Conservation (phyloP, 2,329 filamentous ascomycete genomes). For the Epichloe amarillans region DNA sequence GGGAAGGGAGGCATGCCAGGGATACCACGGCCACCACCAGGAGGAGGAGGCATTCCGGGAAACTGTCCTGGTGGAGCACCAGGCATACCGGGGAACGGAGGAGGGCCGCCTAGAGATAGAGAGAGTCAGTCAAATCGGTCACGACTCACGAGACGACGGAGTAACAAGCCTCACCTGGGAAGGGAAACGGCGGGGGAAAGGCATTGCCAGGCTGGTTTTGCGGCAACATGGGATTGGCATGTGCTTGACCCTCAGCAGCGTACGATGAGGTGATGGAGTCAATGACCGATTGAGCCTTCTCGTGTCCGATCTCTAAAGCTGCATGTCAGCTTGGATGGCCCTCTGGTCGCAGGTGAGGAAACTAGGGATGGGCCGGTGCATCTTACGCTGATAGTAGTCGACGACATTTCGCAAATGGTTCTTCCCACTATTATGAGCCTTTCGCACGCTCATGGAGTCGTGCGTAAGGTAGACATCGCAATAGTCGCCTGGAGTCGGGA, state of each 20-base stretch:
- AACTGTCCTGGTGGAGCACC: conserved; percentile 26
- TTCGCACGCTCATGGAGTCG: conserved; percentile 98
- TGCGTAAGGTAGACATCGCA: conserved; percentile 99
- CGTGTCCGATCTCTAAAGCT: conserved; percentile 79
- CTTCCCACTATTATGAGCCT: conserved; percentile 91
- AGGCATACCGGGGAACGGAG: conserved; percentile 43
- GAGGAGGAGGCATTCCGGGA: conserved; percentile 25
- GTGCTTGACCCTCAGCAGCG: conserved; percentile 80
- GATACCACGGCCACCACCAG: conserved; percentile 35
- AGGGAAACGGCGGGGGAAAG: conserved; percentile 43
- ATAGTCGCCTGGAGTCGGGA: conserved; percentile 57
- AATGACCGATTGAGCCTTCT: conserved; percentile 96
- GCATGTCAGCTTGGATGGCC: not conserved
- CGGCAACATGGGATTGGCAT: conserved; percentile 70
- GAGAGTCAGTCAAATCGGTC: conserved; percentile 3
- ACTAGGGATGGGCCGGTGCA: not conserved
- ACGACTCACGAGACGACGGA: conserved; percentile 8
- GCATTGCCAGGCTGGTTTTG: conserved; percentile 49
- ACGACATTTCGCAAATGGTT: conserved; percentile 97
- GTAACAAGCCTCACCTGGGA: conserved; percentile 38
- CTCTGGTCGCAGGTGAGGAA: not conserved
- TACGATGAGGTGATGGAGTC: conserved; percentile 96
- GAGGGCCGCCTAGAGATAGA: conserved; percentile 29
- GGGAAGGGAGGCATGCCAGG: conserved; percentile 32
- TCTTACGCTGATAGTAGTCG: conserved; percentile 88